A percentile compares a stretch with the other conserved stretches of the same genome.
phyloP scores from a whole-genome alignment of 768 basidiomycete genomes.

The Calvatia gigantea region DNA sequence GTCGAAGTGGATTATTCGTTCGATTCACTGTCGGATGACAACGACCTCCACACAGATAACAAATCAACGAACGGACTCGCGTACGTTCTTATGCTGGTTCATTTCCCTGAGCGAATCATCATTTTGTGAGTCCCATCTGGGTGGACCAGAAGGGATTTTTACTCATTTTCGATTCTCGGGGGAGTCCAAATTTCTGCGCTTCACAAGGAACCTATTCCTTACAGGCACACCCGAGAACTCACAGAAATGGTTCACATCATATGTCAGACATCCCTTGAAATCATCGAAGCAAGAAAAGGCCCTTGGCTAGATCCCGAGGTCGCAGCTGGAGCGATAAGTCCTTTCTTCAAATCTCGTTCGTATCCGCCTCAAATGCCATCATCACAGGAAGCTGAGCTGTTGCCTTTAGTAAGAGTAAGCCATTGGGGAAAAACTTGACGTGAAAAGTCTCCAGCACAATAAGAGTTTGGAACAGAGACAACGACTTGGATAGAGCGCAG shows the following conservation, averaged over 20 bases:
- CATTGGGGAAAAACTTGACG: too few relatives aligned
- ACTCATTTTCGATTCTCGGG: slow-evolving; percentile 18
- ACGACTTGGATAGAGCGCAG: too few relatives aligned
- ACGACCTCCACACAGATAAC: slow-evolving; percentile 25
- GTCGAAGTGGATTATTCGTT: slow-evolving; percentile 40
- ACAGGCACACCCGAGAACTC: slow-evolving; percentile 24
- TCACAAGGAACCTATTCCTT: slow-evolving; percentile 31
- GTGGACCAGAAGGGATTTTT: slow-evolving; percentile 20
- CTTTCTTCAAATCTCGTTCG: neutral
- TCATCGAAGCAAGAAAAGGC: slow-evolving; percentile 36
- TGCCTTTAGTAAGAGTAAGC: too few relatives aligned
- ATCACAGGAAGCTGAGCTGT: neutral
- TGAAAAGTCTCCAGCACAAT: too few relatives aligned
- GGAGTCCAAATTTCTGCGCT: slow-evolving; percentile 24
- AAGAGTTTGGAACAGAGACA: too few relatives aligned
- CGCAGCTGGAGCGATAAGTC: slow-evolving; percentile 28
- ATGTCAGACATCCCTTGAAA: slow-evolving; percentile 29
- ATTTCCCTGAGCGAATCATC: neutral
- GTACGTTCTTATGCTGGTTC: slow-evolving; percentile 5
- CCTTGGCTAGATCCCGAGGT: slow-evolving; percentile 32
- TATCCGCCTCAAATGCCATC: neutral
- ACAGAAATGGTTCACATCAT: slow-evolving; percentile 31
- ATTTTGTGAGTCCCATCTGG: neutral
- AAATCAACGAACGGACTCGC: slow-evolving; percentile 25
- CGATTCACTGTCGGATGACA: slow-evolving; percentile 30